Evolutionary conservation across 2,329 filamentous ascomycete genomes (phyloP).

Genomic region (Microdochium bolleyi): DNA sequence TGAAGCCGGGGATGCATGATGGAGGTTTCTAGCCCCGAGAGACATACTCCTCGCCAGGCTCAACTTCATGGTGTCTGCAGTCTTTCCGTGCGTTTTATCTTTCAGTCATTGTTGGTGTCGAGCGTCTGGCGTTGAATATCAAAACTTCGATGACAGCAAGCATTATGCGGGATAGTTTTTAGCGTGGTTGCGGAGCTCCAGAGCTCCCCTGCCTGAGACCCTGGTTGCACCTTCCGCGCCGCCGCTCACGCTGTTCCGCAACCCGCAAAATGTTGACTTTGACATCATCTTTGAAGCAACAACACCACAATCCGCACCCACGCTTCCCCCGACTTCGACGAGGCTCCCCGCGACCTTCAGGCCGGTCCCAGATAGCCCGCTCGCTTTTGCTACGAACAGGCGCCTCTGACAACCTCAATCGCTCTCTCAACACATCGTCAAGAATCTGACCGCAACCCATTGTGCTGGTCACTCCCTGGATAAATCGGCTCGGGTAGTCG

Average conservation of each 20-base stretch:
- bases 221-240: background rate
- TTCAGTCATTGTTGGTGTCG: background rate
- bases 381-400: too few relatives aligned
- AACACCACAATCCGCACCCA: background rate
- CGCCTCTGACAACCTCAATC: too few relatives aligned
- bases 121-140: too few relatives aligned
- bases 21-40: background rate
- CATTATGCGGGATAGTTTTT: too few relatives aligned
- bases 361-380: too few relatives aligned
- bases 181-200: too few relatives aligned
- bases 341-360: too few relatives aligned
- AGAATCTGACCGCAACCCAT: too few relatives aligned
- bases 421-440: too few relatives aligned
- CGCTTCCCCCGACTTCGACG: background rate
- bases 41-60: background rate
- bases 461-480: too few relatives aligned
- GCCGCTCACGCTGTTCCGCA: background rate
- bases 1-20: background rate
- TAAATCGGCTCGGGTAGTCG: conserved; percentile 1
- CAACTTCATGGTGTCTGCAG: background rate
- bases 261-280: background rate
- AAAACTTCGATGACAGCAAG: too few relatives aligned
- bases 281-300: background rate
- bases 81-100: background rate
- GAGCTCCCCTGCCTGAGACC: background rate